These are phyloP conservation scores for Zizania palustris DNA, from an alignment of 202 grass and related monocot genomes.

Conservation along the genomic window DNA sequence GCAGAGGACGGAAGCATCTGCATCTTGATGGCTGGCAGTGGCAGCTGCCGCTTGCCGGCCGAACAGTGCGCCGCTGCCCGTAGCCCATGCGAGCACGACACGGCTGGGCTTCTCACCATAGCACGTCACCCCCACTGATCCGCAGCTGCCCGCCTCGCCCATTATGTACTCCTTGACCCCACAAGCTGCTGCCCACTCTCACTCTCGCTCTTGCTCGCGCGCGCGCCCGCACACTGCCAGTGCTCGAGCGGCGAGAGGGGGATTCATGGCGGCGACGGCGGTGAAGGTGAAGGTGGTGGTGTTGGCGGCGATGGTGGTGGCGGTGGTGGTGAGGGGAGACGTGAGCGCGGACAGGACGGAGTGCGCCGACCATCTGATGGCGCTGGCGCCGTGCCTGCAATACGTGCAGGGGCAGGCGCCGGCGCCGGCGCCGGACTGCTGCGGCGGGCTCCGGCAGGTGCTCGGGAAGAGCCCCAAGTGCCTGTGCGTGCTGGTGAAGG, in stretches of 20 bases:
- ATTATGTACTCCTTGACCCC: constrained; percentile 26
- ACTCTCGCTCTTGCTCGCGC: too few species aligned
- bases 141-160: constrained; percentile 1
- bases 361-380: constrained; percentile 71
- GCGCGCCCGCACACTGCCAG: neutral
- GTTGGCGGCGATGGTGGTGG: neutral
- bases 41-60: neutral
- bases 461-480: constrained; percentile 76
- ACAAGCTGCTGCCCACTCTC: neutral
- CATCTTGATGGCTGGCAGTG: neutral
- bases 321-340: constrained; percentile 34
- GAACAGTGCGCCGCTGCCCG: constrained; percentile 28
- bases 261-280: neutral
- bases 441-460: constrained; percentile 68
- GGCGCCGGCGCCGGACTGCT: constrained; percentile 81
- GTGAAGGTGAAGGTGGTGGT: neutral
- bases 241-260: neutral
- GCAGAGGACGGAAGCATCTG: too few species aligned
- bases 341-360: constrained; percentile 61
- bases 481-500: constrained; percentile 86
- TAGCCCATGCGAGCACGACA: constrained; percentile 3
- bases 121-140: neutral
- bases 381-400: constrained; percentile 74
- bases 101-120: neutral
- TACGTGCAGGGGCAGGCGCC: constrained; percentile 70